Conservation (phyloP, 805 yeast species). For the Priceomyces castillae region DNA sequence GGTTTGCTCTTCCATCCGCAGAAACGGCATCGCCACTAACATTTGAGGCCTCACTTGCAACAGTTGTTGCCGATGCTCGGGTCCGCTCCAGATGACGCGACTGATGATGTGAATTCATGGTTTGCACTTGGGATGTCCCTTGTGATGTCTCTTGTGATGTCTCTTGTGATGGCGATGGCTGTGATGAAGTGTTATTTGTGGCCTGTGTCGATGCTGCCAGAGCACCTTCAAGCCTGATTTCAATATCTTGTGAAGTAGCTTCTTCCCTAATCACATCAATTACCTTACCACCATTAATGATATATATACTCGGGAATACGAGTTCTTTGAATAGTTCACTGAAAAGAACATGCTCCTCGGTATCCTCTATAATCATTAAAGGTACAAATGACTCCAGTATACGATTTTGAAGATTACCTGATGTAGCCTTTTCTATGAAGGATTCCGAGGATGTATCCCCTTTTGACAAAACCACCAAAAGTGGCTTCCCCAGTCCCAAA, state of each 20-base stretch:
- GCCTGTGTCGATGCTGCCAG: not conserved
- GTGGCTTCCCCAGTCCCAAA: constrained; percentile 15
- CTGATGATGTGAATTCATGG: not conserved
- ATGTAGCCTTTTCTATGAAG: constrained; percentile 11
- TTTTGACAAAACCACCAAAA: constrained; percentile 22
- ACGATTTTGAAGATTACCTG: not conserved
- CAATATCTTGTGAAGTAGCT: constrained; percentile 23
- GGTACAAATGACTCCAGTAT: constrained; percentile 13
- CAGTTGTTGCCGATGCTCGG: not conserved
- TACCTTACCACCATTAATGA: constrained; percentile 49
- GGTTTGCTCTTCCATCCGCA: not conserved
- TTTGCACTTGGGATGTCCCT: not conserved
- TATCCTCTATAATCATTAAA: constrained; percentile 15
- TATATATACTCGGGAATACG: constrained; percentile 53
- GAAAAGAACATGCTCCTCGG: constrained; percentile 32
- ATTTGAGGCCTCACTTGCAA: not conserved
- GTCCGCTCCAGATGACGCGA: not conserved
- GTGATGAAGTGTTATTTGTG: not conserved
- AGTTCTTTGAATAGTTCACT: constrained; percentile 54
- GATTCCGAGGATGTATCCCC: constrained; percentile 11
- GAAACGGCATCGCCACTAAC: constrained; percentile 6
- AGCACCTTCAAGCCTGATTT: constrained; percentile 12
- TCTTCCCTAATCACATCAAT: constrained; percentile 41
- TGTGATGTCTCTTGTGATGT: not conserved
- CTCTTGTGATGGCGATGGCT: not conserved